Percentiles rank a stretch among this genome's conserved stretches.
phyloP scores from a whole-genome alignment of 805 yeast genomes.

The Metschnikowia noctiluminum region DNA sequence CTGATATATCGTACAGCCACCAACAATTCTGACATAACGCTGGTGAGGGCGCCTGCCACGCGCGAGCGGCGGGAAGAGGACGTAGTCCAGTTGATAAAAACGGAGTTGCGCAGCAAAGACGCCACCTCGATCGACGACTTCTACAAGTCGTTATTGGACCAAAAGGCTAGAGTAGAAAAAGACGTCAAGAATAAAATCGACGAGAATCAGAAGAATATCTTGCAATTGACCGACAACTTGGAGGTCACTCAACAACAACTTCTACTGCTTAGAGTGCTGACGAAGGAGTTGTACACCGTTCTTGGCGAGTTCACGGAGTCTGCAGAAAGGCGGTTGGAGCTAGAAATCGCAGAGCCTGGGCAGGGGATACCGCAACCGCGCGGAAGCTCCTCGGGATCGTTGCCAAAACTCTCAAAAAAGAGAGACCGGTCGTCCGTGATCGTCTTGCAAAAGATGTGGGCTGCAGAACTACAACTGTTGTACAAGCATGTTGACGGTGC shows the following conservation, averaged over 20 bases:
- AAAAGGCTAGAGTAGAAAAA: constrained; percentile 48
- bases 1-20: constrained; percentile 21
- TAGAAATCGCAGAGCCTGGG: constrained; percentile 35
- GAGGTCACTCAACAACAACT: constrained; percentile 63
- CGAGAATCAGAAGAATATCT: constrained; percentile 59
- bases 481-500: constrained; percentile 91
- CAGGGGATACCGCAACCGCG: constrained; percentile 6
- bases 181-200: constrained; percentile 59
- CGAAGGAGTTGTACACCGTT: constrained; percentile 58
- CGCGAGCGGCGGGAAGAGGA: constrained; percentile 12
- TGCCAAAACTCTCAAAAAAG: constrained; percentile 22
- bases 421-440: constrained; percentile 67
- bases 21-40: constrained; percentile 12
- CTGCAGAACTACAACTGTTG: constrained; percentile 60
- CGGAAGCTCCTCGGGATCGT: constrained; percentile 10
- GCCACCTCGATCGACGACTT: constrained; percentile 72
- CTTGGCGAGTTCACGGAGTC: constrained; percentile 55
- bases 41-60: constrained; percentile 10
- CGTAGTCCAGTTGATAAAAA: constrained; percentile 19
- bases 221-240: constrained; percentile 58
- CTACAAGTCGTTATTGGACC: constrained; percentile 48
- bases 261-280: constrained; percentile 54
- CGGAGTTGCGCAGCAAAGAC: constrained; percentile 57
- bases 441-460: constrained; percentile 80
- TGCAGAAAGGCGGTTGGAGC: constrained; percentile 54